Conservation (phyloP, 352 stramenopile species). For the Pythium apleroticum region DNA sequence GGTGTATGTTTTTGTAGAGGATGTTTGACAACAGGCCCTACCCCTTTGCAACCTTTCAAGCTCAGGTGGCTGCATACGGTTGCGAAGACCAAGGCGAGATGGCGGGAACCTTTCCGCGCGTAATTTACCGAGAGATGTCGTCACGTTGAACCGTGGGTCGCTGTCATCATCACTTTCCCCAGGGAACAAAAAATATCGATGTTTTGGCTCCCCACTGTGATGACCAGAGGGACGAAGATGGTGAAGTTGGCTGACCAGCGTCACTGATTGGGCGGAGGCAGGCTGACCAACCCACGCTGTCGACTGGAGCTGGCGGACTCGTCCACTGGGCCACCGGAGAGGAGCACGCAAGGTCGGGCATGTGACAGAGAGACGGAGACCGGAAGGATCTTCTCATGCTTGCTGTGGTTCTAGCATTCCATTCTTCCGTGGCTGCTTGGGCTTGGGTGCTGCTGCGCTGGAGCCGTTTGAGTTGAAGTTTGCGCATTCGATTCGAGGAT, state of each 20-base stretch:
- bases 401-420: not conserved
- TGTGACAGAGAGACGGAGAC: not conserved
- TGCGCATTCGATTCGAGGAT: too few relatives aligned
- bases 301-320: not conserved
- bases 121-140: slow-evolving; percentile 3
- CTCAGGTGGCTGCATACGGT: slow-evolving; percentile 11
- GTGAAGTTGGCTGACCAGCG: not conserved
- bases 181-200: not conserved
- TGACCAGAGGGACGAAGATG: not conserved
- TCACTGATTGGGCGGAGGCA: not conserved
- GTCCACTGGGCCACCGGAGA: not conserved
- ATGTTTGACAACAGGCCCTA: not conserved
- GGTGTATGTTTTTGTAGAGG: not conserved
- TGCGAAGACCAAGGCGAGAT: not conserved
- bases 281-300: not conserved
- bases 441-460: not conserved
- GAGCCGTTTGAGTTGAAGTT: too few relatives aligned
- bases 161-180: not conserved
- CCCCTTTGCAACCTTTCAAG: slow-evolving; percentile 32
- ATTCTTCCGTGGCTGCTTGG: not conserved
- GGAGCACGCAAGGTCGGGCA: not conserved
- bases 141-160: not conserved
- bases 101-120: not conserved
- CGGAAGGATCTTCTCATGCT: not conserved
- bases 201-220: not conserved